These are phyloP conservation scores for Kwoniella pini DNA, from an alignment of 768 basidiomycete genomes.

Conservation along the genomic window DNA sequence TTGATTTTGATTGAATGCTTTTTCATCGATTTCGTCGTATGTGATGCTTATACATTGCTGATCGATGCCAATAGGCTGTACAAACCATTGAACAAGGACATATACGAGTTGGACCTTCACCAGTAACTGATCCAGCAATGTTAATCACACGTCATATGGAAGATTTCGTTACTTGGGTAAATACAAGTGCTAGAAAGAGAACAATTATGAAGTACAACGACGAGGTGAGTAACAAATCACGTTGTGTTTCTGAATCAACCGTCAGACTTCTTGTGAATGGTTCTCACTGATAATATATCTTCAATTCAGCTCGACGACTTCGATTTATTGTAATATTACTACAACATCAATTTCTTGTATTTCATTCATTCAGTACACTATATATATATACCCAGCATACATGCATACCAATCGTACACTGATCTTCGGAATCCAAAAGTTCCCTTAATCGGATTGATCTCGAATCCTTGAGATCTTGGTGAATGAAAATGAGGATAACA, in stretches of 20 bases:
- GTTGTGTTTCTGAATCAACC: too few relatives aligned
- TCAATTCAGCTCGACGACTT: conserved; percentile 83
- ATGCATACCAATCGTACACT: conserved; percentile 1
- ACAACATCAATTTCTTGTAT: too few relatives aligned
- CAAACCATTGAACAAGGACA: conserved; percentile 99
- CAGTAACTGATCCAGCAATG: conserved; percentile 93
- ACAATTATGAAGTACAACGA: conserved; percentile 96
- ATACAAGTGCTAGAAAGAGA: conserved; percentile 93
- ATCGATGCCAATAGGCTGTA: conserved; percentile 74
- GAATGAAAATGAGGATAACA: too few relatives aligned
- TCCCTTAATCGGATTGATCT: too few relatives aligned
- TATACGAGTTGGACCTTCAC: conserved; percentile 92
- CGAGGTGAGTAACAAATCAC: conserved; percentile 65
- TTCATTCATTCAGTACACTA: too few relatives aligned
- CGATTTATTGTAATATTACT: conserved; percentile 66
- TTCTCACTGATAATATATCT: neutral
- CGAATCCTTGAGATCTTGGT: too few relatives aligned
- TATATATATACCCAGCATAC: conserved; percentile 4
- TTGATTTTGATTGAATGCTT: too few relatives aligned
- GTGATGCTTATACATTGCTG: too few relatives aligned
- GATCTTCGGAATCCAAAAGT: too few relatives aligned
- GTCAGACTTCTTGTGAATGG: too few relatives aligned
- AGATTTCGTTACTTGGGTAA: conserved; percentile 99
- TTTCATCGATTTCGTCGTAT: too few relatives aligned
- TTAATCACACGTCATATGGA: conserved; percentile 97